Percentiles rank a stretch among this genome's conserved stretches.
Conservation (phyloP, 75 land plant species). For the Pinus albicaulis region DNA sequence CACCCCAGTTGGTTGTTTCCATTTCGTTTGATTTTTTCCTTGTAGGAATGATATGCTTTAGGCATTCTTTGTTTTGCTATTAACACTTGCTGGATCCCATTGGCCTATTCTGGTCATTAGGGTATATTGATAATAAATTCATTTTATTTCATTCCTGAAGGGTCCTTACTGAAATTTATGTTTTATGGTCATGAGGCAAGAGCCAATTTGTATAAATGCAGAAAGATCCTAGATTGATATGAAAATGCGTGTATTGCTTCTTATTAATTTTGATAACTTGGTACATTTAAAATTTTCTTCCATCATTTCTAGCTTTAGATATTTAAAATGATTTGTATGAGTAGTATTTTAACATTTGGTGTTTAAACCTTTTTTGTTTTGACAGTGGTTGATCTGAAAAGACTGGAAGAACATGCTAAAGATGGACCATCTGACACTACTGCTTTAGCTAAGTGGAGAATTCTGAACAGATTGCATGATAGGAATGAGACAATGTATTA, state of each 20-base stretch:
- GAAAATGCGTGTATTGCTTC: neutral
- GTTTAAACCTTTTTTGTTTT: constrained; percentile 2
- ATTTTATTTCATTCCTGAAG: neutral
- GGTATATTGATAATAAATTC: no score
- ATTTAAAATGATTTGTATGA: neutral
- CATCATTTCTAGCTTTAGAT: neutral
- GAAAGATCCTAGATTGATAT: neutral
- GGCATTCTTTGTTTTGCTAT: no score
- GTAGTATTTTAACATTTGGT: neutral
- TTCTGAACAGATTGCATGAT: constrained; percentile 95
- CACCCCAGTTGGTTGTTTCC: no score
- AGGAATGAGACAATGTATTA: constrained; percentile 98
- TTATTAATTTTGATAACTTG: neutral
- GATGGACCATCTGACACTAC: constrained; percentile 90
- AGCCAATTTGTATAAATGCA: neutral
- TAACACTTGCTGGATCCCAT: no score
- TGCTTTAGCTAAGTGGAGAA: constrained; percentile 95
- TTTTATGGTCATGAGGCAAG: neutral
- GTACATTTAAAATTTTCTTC: neutral
- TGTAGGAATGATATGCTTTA: no score
- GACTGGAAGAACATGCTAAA: constrained; percentile 62
- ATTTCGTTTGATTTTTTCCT: no score
- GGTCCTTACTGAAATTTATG: neutral
- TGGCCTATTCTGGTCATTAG: no score
- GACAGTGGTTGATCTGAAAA: constrained; percentile 85